Evolutionary conservation across 225 moss, liverwort and hornwort genomes (phyloP).

Genomic region (Anthoceros angustus): DNA sequence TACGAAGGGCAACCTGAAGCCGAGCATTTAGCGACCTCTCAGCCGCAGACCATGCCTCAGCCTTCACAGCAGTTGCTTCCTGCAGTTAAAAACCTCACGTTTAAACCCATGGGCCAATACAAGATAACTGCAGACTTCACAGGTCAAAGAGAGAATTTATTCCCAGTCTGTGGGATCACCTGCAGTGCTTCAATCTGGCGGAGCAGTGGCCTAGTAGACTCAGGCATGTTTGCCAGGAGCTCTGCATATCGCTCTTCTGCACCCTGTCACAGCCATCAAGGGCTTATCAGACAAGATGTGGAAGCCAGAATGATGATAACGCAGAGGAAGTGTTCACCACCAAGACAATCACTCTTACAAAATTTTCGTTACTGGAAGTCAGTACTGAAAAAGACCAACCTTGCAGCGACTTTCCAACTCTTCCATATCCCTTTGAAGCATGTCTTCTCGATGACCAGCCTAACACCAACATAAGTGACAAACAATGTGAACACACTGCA

Average conservation of each 20-base stretch:
- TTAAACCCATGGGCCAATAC: neutral
- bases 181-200: conserved; percentile 94
- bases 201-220: conserved; percentile 81
- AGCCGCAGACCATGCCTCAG: conserved; percentile 76
- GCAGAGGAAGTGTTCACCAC: neutral
- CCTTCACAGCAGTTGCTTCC: conserved; percentile 72
- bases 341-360: neutral
- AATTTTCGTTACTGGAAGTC: neutral
- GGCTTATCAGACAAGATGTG: too few species aligned
- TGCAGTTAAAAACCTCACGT: conserved; percentile 10
- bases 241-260: conserved; percentile 95
- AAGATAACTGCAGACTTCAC: neutral
- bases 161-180: conserved; percentile 20
- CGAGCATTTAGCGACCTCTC: conserved; percentile 85
- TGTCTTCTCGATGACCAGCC: conserved; percentile 85
- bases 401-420: conserved; percentile 97
- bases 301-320: neutral
- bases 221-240: conserved; percentile 80
- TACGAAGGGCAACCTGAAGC: conserved; percentile 27
- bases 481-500: neutral
- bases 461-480: conserved; percentile 12
- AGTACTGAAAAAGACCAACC: conserved; percentile 22
- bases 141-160: neutral
- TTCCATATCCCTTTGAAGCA: conserved; percentile 54
- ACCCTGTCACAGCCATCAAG: conserved; percentile 35